Evolutionary conservation across 305 asterid genomes (phyloP), one percentile per base, ranked within the genome.

Genomic region (Solanum hybrid): DNA sequence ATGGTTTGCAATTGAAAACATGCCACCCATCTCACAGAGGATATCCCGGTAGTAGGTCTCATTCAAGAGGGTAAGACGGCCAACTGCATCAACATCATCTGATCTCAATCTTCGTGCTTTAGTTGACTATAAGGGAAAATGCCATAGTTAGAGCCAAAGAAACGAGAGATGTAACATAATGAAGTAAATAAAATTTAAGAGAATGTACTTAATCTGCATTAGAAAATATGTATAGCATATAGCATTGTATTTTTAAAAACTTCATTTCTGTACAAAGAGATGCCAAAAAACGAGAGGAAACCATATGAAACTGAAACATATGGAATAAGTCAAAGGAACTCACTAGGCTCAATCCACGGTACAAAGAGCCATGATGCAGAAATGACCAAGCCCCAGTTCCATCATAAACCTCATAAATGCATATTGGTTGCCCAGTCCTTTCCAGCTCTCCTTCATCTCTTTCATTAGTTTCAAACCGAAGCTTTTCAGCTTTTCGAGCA

Each of bases 381-480:
- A 97, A 97, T 85, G 97, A 96, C 99, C 99, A 95, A 85, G 98
- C 96, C 78, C 99, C 99, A 80, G 95, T 94, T 89, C 99, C 99
- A 93, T 91, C 90, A 92, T 97, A 97, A 81, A 95, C 95, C 95
- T 96, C 99, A 90, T 96, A 97, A 72, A 97, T 96, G 93, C 99
- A 96, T 88, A 97, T 36, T 87, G 97, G 95, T 90, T 97, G 98
- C 89, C 99, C 99, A 42, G 98, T 96, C 92, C 99, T 95, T 94
- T 97, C 99, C 71, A 97, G 97, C 93, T 97, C 99, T 45, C 99
- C 99, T 94, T 97, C 99, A 91, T 97, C 99, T 91, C 99, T 95
- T 94, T 96, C 98, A 78, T 96, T 95, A 72, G 93, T 89, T 95
- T 97, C 98, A 92, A 96, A 97, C 90, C 91, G 93, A 24, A 95